Evolutionary conservation across 176 grass and related monocot species (phyloP).

Genomic region (Aegilops speltoides): DNA sequence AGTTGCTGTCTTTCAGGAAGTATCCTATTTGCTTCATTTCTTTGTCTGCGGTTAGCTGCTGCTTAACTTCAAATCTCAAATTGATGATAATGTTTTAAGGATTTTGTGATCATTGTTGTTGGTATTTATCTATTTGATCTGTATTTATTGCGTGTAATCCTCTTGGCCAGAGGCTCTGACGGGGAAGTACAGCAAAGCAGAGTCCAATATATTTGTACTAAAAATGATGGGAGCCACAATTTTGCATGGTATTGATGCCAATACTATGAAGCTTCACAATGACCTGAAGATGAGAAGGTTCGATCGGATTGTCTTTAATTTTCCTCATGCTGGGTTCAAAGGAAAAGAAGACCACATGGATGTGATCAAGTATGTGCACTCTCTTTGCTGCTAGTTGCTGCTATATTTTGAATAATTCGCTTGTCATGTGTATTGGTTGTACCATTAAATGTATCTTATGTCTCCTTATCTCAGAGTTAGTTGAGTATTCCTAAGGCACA

Average conservation of each 20-base stretch:
- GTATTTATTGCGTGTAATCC: neutral
- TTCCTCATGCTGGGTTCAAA: constrained; percentile 62
- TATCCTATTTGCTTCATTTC: neutral
- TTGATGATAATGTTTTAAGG: neutral
- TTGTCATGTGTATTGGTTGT: neutral
- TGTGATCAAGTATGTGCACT: constrained; percentile 49
- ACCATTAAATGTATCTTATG: neutral
- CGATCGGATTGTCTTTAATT: constrained; percentile 68
- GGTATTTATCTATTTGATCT: neutral
- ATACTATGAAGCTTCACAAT: constrained; percentile 33
- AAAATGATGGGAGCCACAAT: constrained; percentile 36
- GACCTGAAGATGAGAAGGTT: constrained; percentile 38
- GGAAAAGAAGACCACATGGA: constrained; percentile 30
- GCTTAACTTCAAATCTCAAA: neutral
- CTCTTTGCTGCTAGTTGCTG: neutral
- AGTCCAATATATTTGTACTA: constrained; percentile 42
- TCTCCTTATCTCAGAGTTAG: neutral
- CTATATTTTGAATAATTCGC: neutral
- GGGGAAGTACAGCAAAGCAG: constrained; percentile 38
- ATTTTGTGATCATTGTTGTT: neutral
- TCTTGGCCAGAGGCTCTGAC: constrained; percentile 17
- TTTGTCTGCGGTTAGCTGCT: neutral
- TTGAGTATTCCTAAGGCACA: neutral
- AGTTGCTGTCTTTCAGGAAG: neutral
- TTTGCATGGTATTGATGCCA: constrained; percentile 44